These are phyloP conservation scores for Forsythia suspensa DNA, from an alignment of 257 asterid genomes.

Conservation along the genomic window DNA sequence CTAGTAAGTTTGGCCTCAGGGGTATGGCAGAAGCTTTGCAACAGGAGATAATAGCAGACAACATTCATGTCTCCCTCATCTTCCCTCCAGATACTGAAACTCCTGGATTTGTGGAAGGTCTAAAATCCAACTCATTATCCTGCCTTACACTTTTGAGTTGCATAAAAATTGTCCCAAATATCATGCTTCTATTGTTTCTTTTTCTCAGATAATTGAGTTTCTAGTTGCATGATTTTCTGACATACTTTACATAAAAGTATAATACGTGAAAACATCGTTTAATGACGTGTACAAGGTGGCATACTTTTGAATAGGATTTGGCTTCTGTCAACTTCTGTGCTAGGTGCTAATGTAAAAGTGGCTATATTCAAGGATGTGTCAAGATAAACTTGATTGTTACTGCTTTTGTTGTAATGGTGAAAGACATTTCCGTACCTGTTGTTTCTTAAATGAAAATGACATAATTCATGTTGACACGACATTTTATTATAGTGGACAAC, in stretches of 20 bases:
- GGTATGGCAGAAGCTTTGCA: conserved; percentile 98
- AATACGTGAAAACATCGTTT: neutral
- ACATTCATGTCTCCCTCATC: conserved; percentile 87
- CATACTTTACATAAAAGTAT: neutral
- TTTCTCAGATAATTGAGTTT: neutral
- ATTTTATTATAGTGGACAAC: neutral
- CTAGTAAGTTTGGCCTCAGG: conserved; percentile 89
- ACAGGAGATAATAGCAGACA: conserved; percentile 76
- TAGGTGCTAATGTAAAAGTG: neutral
- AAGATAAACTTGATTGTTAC: neutral
- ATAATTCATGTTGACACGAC: neutral
- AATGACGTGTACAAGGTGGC: neutral
- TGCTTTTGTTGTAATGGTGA: too few relatives aligned
- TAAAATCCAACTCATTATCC: conserved; percentile 8
- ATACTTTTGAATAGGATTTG: neutral
- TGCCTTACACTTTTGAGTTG: neutral
- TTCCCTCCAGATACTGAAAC: conserved; percentile 98
- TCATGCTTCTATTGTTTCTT: neutral
- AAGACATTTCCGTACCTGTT: neutral
- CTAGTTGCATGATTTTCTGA: neutral
- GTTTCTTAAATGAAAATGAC: neutral
- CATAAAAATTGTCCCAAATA: neutral
- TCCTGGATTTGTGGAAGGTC: conserved; percentile 89
- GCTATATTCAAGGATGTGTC: neutral
- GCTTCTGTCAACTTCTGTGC: neutral